A percentile compares a stretch with the other conserved stretches of the same genome.
Conservation (phyloP, 306 rosid species). For the Castanopsis chinensis region DNA sequence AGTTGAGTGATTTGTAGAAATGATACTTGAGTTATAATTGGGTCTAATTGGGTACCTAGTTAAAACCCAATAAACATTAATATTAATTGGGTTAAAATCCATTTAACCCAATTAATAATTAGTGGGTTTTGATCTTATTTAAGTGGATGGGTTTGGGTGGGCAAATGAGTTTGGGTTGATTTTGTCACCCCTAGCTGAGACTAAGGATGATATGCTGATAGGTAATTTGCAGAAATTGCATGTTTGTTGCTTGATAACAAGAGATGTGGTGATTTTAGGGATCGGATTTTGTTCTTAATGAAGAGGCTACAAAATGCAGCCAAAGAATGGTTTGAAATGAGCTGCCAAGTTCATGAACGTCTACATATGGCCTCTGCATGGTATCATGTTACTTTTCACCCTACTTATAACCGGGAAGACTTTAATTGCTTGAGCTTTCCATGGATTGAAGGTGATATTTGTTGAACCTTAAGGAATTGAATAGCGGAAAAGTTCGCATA, state of each 20-base stretch:
- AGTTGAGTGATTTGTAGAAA: no score
- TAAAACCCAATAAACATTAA: no score
- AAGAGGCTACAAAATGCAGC: slow-evolving; percentile 64
- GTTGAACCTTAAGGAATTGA: slow-evolving; percentile 49
- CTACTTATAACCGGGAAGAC: slow-evolving; percentile 12
- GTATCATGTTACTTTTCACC: no score
- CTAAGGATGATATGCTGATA: slow-evolving; percentile 69
- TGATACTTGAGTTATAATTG: no score
- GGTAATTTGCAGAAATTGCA: slow-evolving; percentile 61
- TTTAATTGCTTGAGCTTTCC: slow-evolving; percentile 67
- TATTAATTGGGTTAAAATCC: no score
- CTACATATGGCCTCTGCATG: slow-evolving; percentile 67
- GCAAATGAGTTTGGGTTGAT: no score
- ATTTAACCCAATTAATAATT: no score
- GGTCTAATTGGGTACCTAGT: no score
- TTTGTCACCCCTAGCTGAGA: slow-evolving; percentile 40
- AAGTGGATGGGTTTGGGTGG: no score
- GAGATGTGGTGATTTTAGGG: slow-evolving; percentile 70
- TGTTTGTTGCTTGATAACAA: slow-evolving; percentile 82
- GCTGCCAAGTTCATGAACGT: slow-evolving; percentile 37
- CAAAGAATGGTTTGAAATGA: slow-evolving; percentile 64
- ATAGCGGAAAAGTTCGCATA: slow-evolving; percentile 12
- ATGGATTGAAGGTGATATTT: slow-evolving; percentile 74
- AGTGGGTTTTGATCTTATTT: no score
- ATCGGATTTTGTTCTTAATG: slow-evolving; percentile 56